A percentile compares a stretch with the other conserved stretches of the same genome.
Conservation (phyloP, 805 yeast species). For the Lachancea cidri region DNA sequence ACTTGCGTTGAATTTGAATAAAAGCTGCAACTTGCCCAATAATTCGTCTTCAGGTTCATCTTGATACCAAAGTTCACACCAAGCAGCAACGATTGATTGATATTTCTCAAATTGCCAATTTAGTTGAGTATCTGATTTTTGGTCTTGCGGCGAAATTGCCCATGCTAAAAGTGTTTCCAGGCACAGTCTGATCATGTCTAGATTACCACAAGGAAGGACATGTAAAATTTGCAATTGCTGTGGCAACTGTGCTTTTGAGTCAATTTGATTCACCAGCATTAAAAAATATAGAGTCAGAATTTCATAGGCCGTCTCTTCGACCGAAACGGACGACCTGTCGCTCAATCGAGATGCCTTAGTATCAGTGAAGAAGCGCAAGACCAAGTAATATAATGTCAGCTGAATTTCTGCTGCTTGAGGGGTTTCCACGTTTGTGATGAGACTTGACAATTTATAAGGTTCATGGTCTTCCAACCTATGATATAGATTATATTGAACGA, state of each 20-base stretch:
- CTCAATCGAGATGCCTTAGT: constrained; percentile 2
- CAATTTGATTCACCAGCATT: constrained; percentile 17
- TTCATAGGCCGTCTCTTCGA: constrained; percentile 25
- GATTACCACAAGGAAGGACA: constrained; percentile 26
- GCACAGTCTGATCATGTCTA: constrained; percentile 23
- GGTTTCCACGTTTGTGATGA: constrained; percentile 13
- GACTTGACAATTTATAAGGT: constrained; percentile 2
- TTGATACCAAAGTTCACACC: constrained; percentile 22
- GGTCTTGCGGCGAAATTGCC: constrained; percentile 13
- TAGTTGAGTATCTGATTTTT: constrained; percentile 13
- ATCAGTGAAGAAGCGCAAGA: constrained; percentile 13
- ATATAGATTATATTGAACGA: constrained; percentile 23
- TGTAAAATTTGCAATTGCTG: constrained; percentile 21
- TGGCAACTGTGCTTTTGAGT: constrained; percentile 17
- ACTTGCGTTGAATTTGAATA: constrained; percentile 10
- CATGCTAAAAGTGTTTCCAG: constrained; percentile 19
- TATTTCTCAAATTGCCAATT: constrained; percentile 22
- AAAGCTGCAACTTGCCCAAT: constrained; percentile 10
- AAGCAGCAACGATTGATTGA: constrained; percentile 19
- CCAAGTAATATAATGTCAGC: constrained; percentile 25
- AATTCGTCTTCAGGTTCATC: constrained; percentile 18
- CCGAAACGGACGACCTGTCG: neutral
- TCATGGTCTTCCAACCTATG: constrained; percentile 25
- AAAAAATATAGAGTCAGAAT: constrained; percentile 28
- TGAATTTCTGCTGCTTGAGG: constrained; percentile 27